Evolutionary conservation across 2,329 filamentous ascomycete genomes (phyloP), one percentile per base, ranked within the genome.

Genomic region (Sclerotinia glacialis): DNA sequence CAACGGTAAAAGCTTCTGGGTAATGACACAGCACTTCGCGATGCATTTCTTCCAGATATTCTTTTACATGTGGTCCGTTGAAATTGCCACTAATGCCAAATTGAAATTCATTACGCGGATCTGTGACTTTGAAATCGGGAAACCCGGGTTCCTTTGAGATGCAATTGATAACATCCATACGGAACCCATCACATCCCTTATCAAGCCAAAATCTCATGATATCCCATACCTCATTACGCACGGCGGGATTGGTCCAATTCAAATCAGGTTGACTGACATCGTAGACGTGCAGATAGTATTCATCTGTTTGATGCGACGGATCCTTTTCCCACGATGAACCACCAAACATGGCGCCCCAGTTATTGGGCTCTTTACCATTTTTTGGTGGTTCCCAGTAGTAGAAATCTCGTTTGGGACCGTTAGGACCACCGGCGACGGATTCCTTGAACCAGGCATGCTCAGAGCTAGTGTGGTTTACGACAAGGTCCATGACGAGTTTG

Each of bases 131-230:
- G 75, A 79, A 64, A 83, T 88, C 83, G 3, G 85, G 82, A 65
- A 85, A 85, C 0, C 80, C 80, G 8, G 82, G 82, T 1, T 82
- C 80, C 71, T 90, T 90, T 68, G 82, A 86, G 72, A 89, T 88
- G 71, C 87, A 84, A 73, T 89, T 89, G 68, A 90, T 87, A 0
- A 87, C 86, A 69, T 90, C 87, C 77, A 89, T 87, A 6, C 88
- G 54, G 7, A 64, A 90, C 1, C 75, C 75, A 71, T 82, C 80
- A 67, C 84, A 82, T 52, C 80, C 85, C 7, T 85, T 84, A 65
- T 91, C 82, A 0, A 93, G 82, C 90, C 90, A 93, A 75, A 92
- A 93, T 0, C 81, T 80, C 83, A 92, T 88, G 6, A 89, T 85
- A 7, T 87, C 81, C 72, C 91, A 89, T 1, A 92, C 87, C 0